Percentiles rank a stretch among this genome's conserved stretches.
phyloP scores from a whole-genome alignment of 176 grass and related monocot genomes.

The Olyra latifolia region DNA sequence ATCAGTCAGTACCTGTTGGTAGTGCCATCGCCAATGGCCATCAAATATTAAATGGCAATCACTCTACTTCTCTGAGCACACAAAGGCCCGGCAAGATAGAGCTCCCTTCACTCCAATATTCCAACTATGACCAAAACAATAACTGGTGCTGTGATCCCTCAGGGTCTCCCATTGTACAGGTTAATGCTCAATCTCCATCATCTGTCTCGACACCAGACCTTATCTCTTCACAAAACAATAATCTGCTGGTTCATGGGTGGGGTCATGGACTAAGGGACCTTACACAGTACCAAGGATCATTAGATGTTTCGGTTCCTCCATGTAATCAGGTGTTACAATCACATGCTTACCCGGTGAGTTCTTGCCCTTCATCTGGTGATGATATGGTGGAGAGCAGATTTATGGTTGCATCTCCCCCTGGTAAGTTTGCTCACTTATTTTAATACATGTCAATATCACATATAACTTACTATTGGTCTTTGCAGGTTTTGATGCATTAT shows the following conservation, averaged over 20 bases:
- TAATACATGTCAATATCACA: not conserved
- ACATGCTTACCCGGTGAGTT: not conserved
- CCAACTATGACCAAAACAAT: conserved; percentile 24
- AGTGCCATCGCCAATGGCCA: conserved; percentile 33
- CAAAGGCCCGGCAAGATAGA: conserved; percentile 42
- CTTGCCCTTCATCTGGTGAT: conserved; percentile 16
- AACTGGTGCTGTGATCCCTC: not conserved
- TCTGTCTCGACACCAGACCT: conserved; percentile 6
- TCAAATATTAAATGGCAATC: conserved; percentile 39
- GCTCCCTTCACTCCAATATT: conserved; percentile 80
- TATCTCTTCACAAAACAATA: conserved; percentile 17
- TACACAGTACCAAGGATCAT: conserved; percentile 22
- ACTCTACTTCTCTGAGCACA: conserved; percentile 53
- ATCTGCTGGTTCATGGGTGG: conserved; percentile 26
- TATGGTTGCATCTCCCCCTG: not conserved
- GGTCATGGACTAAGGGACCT: conserved; percentile 12
- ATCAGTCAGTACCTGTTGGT: conserved; percentile 17
- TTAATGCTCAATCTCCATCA: conserved; percentile 32
- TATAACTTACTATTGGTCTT: not conserved
- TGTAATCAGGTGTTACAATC: not conserved
- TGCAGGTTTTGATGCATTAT: conserved; percentile 28
- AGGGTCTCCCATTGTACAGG: conserved; percentile 16
- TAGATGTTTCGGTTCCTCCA: conserved; percentile 8
- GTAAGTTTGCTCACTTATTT: conserved; percentile 34
- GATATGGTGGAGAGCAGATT: not conserved